Base-by-base conservation (phyloP, 2,329 filamentous ascomycete genomes). In the Talaromyces islandicus region DNA sequence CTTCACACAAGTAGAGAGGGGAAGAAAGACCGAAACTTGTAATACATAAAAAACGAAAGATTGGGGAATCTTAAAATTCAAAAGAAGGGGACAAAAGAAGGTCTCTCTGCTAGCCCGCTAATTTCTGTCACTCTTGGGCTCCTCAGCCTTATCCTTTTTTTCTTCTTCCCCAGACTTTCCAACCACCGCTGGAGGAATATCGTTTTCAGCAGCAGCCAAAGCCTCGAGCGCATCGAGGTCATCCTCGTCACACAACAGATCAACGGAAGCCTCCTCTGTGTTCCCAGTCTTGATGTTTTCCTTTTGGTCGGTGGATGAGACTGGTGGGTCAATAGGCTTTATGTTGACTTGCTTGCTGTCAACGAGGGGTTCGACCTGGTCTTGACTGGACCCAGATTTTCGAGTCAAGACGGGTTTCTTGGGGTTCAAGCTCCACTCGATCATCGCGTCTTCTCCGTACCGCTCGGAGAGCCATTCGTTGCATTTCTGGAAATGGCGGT, bases 381-480 rank as follows among this genome's bases (percentile, higher is more conserved):
- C 50, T 10, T 17, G 41, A 19, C 30, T 27, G n/a, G 21, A n/a
- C 14, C 27, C 52, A 43, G 43, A n/a, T 7, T 61, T 56, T 17
- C 21, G 46, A 19, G 43, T 35, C 17, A 61, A 52, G 21, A 59
- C 32, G 17, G 60, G 46, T 29, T 62, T 62, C 32, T 59, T 62
- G 1, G 73, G 68, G 53, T 83, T 78, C 62, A 88, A 70, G 70
- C 88, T 87, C 93, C 94, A 99, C 73, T 97, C 88, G 68, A 99
- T 92, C 68, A 86, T 84, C 1, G 85, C 88, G 3, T 87, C 88
- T n/a, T 83, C 78, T 0, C 94, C 94, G 74, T 97, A 96, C 60
- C 89, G 82, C 66, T 82, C 74, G 57, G 83, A 79, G 24, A 99
- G 80, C 94, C 94, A 99, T 30, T 75, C 65, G 56, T 82, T 78